Evolutionary conservation across 139 green algal genomes (phyloP).

Genomic region (Pseudopediastrum boryanum): DNA sequence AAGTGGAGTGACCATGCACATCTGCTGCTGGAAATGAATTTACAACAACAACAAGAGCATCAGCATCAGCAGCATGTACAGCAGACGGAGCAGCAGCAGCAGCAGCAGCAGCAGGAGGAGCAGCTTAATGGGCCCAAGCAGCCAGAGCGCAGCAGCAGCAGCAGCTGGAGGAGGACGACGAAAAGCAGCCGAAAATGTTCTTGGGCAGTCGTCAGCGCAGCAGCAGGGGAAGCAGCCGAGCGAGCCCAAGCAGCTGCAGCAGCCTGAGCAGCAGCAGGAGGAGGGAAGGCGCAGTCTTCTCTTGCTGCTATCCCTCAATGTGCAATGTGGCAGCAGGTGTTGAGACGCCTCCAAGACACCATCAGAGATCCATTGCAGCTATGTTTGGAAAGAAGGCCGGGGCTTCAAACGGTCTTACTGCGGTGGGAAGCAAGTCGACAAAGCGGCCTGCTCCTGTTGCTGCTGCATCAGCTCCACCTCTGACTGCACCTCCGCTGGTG

Average conservation of each 20-base stretch:
- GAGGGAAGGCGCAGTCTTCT: neutral
- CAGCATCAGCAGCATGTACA: neutral
- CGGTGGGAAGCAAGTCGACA: constrained; percentile 11
- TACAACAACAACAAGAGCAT: neutral
- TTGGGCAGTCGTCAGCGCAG: neutral
- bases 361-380: constrained; percentile 51
- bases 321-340: constrained; percentile 33
- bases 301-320: neutral
- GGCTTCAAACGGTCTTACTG: too few species aligned
- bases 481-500: too few species aligned
- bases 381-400: too few species aligned
- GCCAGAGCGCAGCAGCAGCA: constrained; percentile 20
- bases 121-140: too few species aligned
- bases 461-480: too few species aligned
- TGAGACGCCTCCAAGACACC: constrained; percentile 48
- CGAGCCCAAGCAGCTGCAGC: neutral
- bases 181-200: neutral
- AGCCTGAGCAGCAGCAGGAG: neutral
- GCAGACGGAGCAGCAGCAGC: neutral
- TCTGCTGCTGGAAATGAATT: constrained; percentile 38
- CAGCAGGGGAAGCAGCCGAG: neutral
- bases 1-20: constrained; percentile 60
- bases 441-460: too few species aligned
- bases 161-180: neutral
- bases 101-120: neutral